Evolutionary conservation across 768 basidiomycete genomes (phyloP).

Genomic region (Fomitopsis pulvina): DNA sequence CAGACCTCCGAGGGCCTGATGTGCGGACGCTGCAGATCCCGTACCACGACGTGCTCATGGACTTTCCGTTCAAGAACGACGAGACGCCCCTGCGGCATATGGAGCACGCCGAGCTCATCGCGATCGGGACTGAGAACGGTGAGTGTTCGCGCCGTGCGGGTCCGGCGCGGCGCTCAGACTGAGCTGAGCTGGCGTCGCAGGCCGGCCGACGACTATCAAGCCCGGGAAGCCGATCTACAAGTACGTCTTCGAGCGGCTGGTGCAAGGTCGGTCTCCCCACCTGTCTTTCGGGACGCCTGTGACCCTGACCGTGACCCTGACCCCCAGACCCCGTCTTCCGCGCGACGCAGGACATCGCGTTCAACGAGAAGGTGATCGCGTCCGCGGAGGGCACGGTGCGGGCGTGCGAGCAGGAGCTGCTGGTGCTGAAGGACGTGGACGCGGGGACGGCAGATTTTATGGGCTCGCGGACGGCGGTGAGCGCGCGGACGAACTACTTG

Average conservation of each 20-base stretch:
- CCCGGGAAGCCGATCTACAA: conserved; percentile 90
- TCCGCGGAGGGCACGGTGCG: conserved; percentile 57
- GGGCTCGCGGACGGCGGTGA: conserved; percentile 42
- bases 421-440: conserved; percentile 58
- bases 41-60: conserved; percentile 75
- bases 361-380: conserved; percentile 61
- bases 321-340: too few relatives aligned
- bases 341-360: conserved; percentile 75
- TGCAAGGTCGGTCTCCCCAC: conserved; percentile 52
- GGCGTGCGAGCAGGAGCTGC: conserved; percentile 71
- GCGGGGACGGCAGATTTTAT: conserved; percentile 39
- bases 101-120: conserved; percentile 86
- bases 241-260: conserved; percentile 78
- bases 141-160: conserved; percentile 3
- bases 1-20: background rate
- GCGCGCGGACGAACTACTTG: conserved; percentile 58
- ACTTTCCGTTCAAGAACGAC: conserved; percentile 90
- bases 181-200: conserved; percentile 28
- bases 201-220: conserved; percentile 75
- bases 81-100: conserved; percentile 73
- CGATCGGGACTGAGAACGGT: conserved; percentile 75
- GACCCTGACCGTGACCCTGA: background rate
- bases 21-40: conserved; percentile 45
- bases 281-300: too few relatives aligned
- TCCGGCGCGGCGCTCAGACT: too few relatives aligned